These are phyloP conservation scores for Forsythia suspensa DNA, from an alignment of 257 asterid species.

Conservation along the genomic window DNA sequence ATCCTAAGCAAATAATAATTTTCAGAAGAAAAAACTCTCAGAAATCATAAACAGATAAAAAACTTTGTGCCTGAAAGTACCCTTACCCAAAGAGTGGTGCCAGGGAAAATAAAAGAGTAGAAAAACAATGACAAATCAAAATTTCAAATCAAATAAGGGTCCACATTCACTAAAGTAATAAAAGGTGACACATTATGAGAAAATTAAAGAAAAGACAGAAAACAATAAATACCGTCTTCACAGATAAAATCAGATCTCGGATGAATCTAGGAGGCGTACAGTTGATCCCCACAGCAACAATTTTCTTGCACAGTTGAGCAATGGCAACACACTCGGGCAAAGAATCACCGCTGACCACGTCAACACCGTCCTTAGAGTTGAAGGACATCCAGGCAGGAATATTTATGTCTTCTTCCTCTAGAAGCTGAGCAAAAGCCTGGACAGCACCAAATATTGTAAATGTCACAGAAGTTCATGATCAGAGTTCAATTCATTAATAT, in stretches of 20 bases:
- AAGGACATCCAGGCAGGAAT: constrained; percentile 85
- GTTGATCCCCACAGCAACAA: constrained; percentile 81
- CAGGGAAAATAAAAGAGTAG: no score
- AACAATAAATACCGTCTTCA: constrained; percentile 53
- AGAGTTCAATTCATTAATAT: neutral
- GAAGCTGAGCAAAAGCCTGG: constrained; percentile 81
- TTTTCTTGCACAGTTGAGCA: constrained; percentile 65
- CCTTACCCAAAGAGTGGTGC: no score
- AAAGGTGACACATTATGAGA: neutral
- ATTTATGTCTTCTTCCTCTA: constrained; percentile 69
- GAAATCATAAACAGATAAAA: no score
- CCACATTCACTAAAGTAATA: neutral
- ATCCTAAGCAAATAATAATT: neutral
- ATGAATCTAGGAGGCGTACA: constrained; percentile 91
- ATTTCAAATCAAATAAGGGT: neutral
- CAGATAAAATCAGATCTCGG: constrained; percentile 59
- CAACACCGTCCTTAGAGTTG: constrained; percentile 85
- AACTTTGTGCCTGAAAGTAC: no score
- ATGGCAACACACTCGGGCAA: constrained; percentile 64
- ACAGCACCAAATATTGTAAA: neutral
- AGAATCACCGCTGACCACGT: constrained; percentile 86
- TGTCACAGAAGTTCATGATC: neutral
- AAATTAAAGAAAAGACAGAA: neutral
- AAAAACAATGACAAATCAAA: no score
- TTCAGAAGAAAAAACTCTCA: no score